Base-by-base conservation (phyloP, 1,284 basidiomycete genomes). In the Pterula multifida region DNA sequence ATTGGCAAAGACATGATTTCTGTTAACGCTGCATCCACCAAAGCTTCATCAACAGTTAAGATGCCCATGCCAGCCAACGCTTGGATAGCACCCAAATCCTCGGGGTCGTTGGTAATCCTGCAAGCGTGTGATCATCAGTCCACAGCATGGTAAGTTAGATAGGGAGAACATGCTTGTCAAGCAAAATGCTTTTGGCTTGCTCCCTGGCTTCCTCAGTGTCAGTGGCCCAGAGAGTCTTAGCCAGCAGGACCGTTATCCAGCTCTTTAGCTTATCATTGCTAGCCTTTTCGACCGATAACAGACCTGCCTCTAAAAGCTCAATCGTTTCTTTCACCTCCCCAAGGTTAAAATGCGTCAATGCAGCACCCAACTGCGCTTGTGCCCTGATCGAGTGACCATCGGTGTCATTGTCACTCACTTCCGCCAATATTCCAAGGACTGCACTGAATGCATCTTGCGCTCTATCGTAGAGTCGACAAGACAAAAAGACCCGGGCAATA, bases 11-110 rank as follows among this genome's bases (percentile, higher is more conserved):
- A 68, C 11, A 84, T 67, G 17, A 95, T 78, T 61, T 96, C 93
- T 0, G 86, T 81, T 6, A 94, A 68, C 0, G 91, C 86, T 0
- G 93, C 93, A 60, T 95, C 90, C 13, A 94, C 74, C 17, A 96
- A 73, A 48, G 76, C 79, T 22, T 83, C 79, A 60, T 96, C 93
- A 23, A 75, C 71, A 0, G 82, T 85, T 21, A 90, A 66, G 51
- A 92, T 81, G 6, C 88, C 93, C 74, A 95, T 89, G 1, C 88
- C 89, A 0, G 87, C 88, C 0, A 97, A 74, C 0, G 83, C 77
- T 39, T 85, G 84, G 60, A 96, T 85, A 1, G 89, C 90, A 51
- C 77, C 73, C 49, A 93, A 63, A 60, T 86, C 89, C 58, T 78
- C 83, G 21, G 78, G 77, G 63, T 85, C 85, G 54, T 71, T 63